Conservation (phyloP, 1,284 basidiomycete species). For the Austroboletus rostrupii region DNA sequence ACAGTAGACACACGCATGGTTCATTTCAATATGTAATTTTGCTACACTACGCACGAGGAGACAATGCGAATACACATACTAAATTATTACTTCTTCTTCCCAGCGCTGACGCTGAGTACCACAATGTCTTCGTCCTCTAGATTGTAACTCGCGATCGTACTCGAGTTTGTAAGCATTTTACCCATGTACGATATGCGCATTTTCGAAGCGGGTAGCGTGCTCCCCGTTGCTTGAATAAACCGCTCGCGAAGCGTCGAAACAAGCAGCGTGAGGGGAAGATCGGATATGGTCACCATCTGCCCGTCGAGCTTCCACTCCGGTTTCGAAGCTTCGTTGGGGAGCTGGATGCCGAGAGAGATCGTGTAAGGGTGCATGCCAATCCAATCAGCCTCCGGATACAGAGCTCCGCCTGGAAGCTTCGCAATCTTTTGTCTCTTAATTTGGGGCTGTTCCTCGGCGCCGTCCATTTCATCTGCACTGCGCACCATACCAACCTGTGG, state of each 20-base stretch:
- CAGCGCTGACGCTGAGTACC: conserved; percentile 70
- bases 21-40: conserved; percentile 12
- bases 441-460: conserved; percentile 59
- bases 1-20: conserved; percentile 8
- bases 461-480: conserved; percentile 77
- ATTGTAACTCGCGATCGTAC: conserved; percentile 82
- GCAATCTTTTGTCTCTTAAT: conserved; percentile 82
- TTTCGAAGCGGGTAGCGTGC: conserved; percentile 70
- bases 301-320: conserved; percentile 93
- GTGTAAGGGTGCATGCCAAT: conserved; percentile 84
- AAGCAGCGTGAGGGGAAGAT: conserved; percentile 76
- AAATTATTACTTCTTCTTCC: conserved; percentile 62
- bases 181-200: conserved; percentile 75
- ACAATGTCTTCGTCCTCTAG: conserved; percentile 85
- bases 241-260: conserved; percentile 87
- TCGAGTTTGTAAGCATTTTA: conserved; percentile 83
- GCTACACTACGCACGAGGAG: conserved; percentile 8
- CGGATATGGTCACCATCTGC: conserved; percentile 66
- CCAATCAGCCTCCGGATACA: conserved; percentile 87
- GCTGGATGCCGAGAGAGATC: conserved; percentile 77
- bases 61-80: not conserved
- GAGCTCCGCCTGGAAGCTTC: conserved; percentile 73
- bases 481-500: conserved; percentile 66
- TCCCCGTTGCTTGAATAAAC: conserved; percentile 73
- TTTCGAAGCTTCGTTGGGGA: conserved; percentile 76